Evolutionary conservation across 179 eudicot species (phyloP).

Genomic region (Actinidia arguta): DNA sequence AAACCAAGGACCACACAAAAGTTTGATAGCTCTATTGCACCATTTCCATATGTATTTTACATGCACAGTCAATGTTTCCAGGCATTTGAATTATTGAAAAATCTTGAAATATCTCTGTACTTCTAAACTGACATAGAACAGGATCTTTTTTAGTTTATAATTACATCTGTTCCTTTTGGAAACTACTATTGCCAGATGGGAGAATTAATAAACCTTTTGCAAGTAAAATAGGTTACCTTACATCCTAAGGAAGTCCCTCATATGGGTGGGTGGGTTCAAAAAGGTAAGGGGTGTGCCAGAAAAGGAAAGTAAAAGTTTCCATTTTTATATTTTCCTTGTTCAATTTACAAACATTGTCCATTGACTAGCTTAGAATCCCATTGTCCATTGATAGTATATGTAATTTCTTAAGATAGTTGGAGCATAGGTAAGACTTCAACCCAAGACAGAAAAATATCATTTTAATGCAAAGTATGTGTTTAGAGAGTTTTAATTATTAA

Average conservation of each 20-base stretch:
- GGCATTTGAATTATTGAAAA: not conserved
- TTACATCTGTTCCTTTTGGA: not conserved
- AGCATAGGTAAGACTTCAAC: too few relatives aligned
- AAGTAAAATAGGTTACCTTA: not conserved
- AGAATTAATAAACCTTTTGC: too few relatives aligned
- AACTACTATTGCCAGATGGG: too few relatives aligned
- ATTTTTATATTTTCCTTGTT: not conserved
- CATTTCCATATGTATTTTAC: not conserved
- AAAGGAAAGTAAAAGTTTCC: not conserved
- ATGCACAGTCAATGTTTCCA: slow-evolving; percentile 14
- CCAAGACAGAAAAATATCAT: too few relatives aligned
- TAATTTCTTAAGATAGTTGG: too few relatives aligned
- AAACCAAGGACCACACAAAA: not conserved
- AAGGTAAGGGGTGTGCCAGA: not conserved
- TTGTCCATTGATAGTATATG: too few relatives aligned
- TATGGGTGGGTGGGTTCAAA: too few relatives aligned
- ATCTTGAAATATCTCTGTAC: not conserved
- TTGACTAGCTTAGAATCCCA: too few relatives aligned
- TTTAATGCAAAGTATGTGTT: too few relatives aligned
- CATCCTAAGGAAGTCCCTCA: slow-evolving; percentile 1
- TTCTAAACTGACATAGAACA: slow-evolving; percentile 1
- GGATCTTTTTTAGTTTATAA: not conserved
- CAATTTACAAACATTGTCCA: too few relatives aligned
- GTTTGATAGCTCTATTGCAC: not conserved
- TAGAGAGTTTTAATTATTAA: too few relatives aligned